Evolutionary conservation across 148 eudicot genomes (phyloP), one percentile per base, ranked within the genome.

Genomic region (Persicaria tinctoria): DNA sequence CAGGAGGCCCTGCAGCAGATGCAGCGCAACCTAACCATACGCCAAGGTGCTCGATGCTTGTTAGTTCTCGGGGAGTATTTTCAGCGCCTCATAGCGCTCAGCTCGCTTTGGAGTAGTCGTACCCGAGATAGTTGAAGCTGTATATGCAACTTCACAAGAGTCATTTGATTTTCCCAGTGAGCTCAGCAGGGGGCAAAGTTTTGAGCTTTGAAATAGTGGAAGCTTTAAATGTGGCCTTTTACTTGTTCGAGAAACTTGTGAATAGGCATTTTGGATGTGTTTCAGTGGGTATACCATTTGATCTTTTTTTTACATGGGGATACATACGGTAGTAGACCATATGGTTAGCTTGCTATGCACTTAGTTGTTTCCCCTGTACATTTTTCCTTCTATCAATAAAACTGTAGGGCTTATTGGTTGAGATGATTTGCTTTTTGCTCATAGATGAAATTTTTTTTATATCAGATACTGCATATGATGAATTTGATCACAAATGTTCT

Each of bases 51-150:
- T 64, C 85, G 83, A 46, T 97, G 89, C 17, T 79, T 95, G 56
- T 84, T 95, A 72, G 97, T 88, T 10, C 83, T 95, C 68, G 98
- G 97, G 48, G 96, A 93, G 83, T 93, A 93, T 75, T 87, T 87
- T 54, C 86, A 91, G 55, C 92, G 97, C 68, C 91, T 93, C 11
- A 84, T 92, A 73, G 85, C 87, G 51, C 78, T 93, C 44, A 91
- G 96, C 75, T 86, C 83, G 27, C 73, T 80, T 60, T 93, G 98
- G 92, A 51, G 88, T 70, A 81, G 71, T 48, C 91, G 87, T 8
- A 69, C 81, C 68, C 80, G 77, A 47, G 90, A 90, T 32, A 32
- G 41, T 2, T 32, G 41, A 32, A 27, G 82, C 89, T 17, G 74
- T 1, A 32, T 32, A 32, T 32, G 41, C 41, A 32, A 32, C 41